These are phyloP conservation scores for Ustilago loliicola DNA, from an alignment of 1,284 basidiomycete species.

Conservation along the genomic window DNA sequence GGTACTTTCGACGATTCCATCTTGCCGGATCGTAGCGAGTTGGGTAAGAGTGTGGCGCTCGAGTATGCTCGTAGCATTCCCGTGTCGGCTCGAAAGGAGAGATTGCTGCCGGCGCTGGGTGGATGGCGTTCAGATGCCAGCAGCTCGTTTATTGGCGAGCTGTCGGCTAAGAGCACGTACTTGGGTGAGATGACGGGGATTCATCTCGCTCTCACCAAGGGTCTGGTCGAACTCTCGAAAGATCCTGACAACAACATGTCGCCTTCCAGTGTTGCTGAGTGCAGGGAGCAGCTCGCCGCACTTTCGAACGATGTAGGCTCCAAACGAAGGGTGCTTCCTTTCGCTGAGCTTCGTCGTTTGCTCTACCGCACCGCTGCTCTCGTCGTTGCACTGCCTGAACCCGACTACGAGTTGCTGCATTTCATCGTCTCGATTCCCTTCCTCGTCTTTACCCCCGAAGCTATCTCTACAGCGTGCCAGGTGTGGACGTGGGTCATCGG, in stretches of 20 bases:
- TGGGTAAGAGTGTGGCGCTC: constrained; percentile 66
- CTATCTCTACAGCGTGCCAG: constrained; percentile 88
- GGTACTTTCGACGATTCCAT: constrained; percentile 54
- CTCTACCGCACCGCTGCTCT: constrained; percentile 84
- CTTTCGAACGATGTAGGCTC: constrained; percentile 75
- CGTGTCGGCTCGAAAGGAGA: constrained; percentile 52
- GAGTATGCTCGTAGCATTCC: constrained; percentile 65
- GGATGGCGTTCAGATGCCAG: constrained; percentile 68
- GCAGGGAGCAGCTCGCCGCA: constrained; percentile 80
- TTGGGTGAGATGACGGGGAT: constrained; percentile 85
- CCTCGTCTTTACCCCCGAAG: constrained; percentile 86
- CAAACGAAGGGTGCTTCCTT: constrained; percentile 29
- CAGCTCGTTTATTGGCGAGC: constrained; percentile 61
- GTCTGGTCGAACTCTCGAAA: constrained; percentile 76
- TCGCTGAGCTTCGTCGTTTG: constrained; percentile 82
- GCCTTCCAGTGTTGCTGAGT: constrained; percentile 75
- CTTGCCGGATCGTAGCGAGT: constrained; percentile 54
- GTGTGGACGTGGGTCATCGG: constrained; percentile 97
- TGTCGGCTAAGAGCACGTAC: constrained; percentile 64
- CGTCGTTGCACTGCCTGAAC: constrained; percentile 68
- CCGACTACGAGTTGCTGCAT: constrained; percentile 87
- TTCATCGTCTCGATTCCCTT: constrained; percentile 90
- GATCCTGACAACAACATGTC: constrained; percentile 75
- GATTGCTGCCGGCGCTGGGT: constrained; percentile 66
- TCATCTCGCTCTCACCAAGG: constrained; percentile 75